These are phyloP conservation scores for Phenoliferia sp. DNA, from an alignment of 1,284 basidiomycete genomes.

Conservation along the genomic window DNA sequence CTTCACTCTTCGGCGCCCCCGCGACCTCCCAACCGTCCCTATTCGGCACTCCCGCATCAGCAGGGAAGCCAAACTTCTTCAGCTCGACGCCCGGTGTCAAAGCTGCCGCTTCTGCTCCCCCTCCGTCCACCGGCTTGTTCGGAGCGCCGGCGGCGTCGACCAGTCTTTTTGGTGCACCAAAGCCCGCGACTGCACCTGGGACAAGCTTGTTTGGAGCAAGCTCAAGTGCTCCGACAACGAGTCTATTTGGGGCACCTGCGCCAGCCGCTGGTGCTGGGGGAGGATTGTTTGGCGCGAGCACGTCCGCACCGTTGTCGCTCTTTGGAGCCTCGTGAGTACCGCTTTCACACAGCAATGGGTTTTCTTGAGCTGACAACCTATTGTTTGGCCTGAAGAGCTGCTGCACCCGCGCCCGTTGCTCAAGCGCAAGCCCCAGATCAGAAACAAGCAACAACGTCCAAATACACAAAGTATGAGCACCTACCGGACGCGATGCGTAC, in stretches of 20 bases:
- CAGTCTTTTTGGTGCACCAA: not conserved
- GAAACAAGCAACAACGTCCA: constrained; percentile 46
- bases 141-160: not conserved
- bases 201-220: constrained; percentile 10
- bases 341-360: not conserved
- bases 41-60: constrained; percentile 8
- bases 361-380: not conserved
- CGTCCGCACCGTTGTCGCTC: not conserved
- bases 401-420: not conserved
- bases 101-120: too few relatives aligned
- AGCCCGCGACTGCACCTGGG: not conserved
- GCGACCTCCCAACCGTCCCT: not conserved
- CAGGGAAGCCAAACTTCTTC: not conserved
- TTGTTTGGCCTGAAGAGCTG: not conserved
- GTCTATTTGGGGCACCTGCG: not conserved
- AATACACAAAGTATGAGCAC: constrained; percentile 76
- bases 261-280: too few relatives aligned
- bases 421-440: constrained; percentile 4
- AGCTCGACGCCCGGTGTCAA: not conserved
- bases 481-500: constrained; percentile 63
- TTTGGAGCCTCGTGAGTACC: not conserved
- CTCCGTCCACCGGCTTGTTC: too few relatives aligned
- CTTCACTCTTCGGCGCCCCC: constrained; percentile 2
- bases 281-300: not conserved
- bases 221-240: not conserved